These are phyloP conservation scores for Asclepias syriaca DNA, from an alignment of 257 asterid species.

Conservation along the genomic window DNA sequence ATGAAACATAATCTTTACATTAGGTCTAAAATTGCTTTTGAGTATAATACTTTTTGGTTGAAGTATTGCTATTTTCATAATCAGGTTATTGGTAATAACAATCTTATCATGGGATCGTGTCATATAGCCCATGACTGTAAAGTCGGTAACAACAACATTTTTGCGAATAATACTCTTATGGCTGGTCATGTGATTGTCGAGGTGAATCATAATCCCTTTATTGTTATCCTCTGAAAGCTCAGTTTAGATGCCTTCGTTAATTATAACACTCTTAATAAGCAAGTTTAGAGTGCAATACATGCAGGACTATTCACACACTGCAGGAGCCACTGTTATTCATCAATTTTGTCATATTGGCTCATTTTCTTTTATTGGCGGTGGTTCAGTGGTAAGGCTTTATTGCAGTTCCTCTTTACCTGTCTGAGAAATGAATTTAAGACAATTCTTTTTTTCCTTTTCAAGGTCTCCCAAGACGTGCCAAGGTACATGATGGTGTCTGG, in stretches of 20 bases:
- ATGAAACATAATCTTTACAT: constrained; percentile 22
- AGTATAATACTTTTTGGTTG: constrained; percentile 2
- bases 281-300: constrained; percentile 20
- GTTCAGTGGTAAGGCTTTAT: constrained; percentile 64
- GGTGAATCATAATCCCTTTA: constrained; percentile 34
- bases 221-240: constrained; percentile 8
- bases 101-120: constrained; percentile 95
- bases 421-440: background rate
- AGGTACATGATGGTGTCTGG: constrained; percentile 90
- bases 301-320: constrained; percentile 84
- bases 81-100: constrained; percentile 80
- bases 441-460: constrained; percentile 6
- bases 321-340: constrained; percentile 75
- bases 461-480: constrained; percentile 95
- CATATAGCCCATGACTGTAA: constrained; percentile 98
- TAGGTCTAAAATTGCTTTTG: background rate
- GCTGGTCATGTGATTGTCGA: constrained; percentile 94
- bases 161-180: constrained; percentile 85
- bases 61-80: constrained; percentile 11
- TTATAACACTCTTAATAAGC: constrained; percentile 3
- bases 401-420: background rate
- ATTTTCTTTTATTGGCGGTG: constrained; percentile 90
- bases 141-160: constrained; percentile 68
- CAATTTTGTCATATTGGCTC: constrained; percentile 95
- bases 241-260: constrained; percentile 1